Conservation (phyloP, 2,329 filamentous ascomycete species). For the Talaromyces verruculosus region DNA sequence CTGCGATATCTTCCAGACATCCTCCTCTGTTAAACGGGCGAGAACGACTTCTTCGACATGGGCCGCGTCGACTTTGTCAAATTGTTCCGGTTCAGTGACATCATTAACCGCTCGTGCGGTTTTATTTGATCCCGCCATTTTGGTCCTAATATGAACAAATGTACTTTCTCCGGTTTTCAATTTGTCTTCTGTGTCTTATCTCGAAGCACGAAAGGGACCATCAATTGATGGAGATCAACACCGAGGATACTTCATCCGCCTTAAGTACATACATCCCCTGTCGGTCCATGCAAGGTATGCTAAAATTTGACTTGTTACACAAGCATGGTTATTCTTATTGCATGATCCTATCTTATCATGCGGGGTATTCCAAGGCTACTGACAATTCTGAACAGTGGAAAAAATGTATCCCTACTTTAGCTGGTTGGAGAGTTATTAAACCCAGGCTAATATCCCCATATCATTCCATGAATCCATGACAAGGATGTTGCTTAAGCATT, state of each 20-base stretch:
- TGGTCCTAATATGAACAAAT: neutral
- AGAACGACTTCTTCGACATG: conserved; percentile 49
- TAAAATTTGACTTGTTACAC: neutral
- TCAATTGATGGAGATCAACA: neutral
- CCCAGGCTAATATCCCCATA: neutral
- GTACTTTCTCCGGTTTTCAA: neutral
- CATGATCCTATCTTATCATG: neutral
- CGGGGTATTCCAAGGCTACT: neutral
- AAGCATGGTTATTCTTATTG: neutral
- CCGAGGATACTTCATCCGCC: neutral
- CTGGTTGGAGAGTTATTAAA: neutral
- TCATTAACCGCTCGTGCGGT: conserved; percentile 6
- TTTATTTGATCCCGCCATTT: neutral
- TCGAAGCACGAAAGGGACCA: neutral
- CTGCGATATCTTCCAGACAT: conserved; percentile 44
- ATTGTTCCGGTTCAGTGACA: conserved; percentile 21
- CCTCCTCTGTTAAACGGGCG: conserved; percentile 49
- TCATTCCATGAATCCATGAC: neutral
- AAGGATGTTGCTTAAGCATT: neutral
- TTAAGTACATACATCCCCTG: neutral
- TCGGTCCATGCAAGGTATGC: neutral
- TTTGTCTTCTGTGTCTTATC: neutral
- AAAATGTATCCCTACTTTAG: neutral
- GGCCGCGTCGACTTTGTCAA: conserved; percentile 18
- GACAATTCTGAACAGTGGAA: neutral